Conservation (phyloP, 257 asterid species). For the Ajuga chamaepitys region DNA sequence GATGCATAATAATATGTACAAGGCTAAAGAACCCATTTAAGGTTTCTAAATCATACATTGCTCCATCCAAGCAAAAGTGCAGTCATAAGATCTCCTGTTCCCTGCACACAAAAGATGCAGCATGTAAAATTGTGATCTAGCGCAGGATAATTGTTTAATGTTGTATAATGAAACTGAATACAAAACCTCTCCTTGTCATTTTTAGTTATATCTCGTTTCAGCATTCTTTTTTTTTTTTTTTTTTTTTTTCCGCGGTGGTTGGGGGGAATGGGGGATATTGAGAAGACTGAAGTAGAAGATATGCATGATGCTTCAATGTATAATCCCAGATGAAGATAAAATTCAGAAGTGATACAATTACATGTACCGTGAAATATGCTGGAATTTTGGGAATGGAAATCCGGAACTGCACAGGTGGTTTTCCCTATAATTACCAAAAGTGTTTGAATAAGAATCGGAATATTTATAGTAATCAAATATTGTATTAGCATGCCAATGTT, state of each 20-base stretch:
- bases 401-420: constrained; percentile 78
- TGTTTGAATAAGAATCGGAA: constrained; percentile 13
- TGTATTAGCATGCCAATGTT: not conserved
- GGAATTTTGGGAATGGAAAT: constrained; percentile 88
- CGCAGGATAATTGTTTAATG: constrained; percentile 1
- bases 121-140: not conserved
- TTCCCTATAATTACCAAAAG: constrained; percentile 49
- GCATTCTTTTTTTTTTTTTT: not conserved
- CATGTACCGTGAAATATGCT: constrained; percentile 95
- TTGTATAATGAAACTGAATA: constrained; percentile 1
- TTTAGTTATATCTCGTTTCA: not conserved
- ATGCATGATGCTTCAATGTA: not conserved
- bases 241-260: not conserved
- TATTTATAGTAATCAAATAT: not conserved
- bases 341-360: not conserved
- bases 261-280: not conserved
- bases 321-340: not conserved
- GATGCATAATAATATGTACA: not conserved
- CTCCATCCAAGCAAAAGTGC: constrained; percentile 97
- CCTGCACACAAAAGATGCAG: constrained; percentile 48
- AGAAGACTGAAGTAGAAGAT: not conserved
- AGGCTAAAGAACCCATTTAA: not conserved
- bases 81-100: constrained; percentile 90
- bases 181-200: not conserved
- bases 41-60: constrained; percentile 49